Evolutionary conservation across 176 grass and related monocot genomes (phyloP), one percentile per base, ranked within the genome.

Genomic region (Lolium perenne): DNA sequence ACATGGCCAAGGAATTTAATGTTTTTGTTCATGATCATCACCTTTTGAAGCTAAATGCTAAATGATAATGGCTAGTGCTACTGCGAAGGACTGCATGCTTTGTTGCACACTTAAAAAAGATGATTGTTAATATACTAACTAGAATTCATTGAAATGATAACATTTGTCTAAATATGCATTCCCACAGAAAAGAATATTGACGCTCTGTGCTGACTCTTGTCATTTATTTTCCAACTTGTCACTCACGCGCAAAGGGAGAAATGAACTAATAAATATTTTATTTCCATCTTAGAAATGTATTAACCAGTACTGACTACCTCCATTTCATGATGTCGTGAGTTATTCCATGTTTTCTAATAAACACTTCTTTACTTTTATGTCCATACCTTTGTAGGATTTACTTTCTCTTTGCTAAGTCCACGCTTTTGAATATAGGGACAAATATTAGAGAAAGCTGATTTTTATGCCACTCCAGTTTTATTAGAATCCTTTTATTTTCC

Each of bases 21-120:
- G 16, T 48, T 72, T 11, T 66, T 10, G 2, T 55, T 54, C 26
- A 48, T 55, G 17, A 82, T 32, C 11, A 5, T 53, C 73, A 82
- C 64, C 7, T 83, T 69, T 65, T 83, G 17, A 48, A 78, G 71
- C 78, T 86, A 90, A 68, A 55, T 72, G 29, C 74, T 72, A 88
- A 38, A 79, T 67, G 57, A 18, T 63, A 14, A 26, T 7, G 45
- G 35, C 56, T 38, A 18, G 18, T 65, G 56, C 47, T 89, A 45
- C 18, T 47, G 48, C 7, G 6, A 32, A 59, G 38, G 65, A 79
- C 17, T 61, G 20, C 6, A 61, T 80, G 64, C 65, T 79, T 57
- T 74, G 46, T 51, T 74, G 46, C 22, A 29, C 71, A 74, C 71
- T 51, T 4, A 8, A 10, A 51, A 50, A 51, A 74, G 71, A 1